A percentile compares a stretch with the other conserved stretches of the same genome.
These are phyloP conservation scores for Barnettozyma sp. DNA, from an alignment of 805 yeast genomes.

Conservation along the genomic window DNA sequence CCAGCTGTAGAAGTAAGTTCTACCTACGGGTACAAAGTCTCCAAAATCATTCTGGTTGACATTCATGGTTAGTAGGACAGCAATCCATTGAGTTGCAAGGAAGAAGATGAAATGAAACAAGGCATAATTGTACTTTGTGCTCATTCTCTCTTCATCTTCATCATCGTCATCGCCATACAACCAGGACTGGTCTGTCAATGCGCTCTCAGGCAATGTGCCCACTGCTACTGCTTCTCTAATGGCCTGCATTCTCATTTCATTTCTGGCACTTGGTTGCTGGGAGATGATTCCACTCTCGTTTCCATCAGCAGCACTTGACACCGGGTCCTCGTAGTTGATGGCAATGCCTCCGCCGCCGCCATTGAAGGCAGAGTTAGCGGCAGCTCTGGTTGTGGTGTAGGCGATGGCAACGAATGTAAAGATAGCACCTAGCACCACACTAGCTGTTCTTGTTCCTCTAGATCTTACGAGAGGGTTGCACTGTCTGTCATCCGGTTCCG, in stretches of 20 bases:
- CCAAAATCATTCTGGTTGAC: conserved; percentile 80
- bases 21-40: conserved; percentile 92
- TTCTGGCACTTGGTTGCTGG: conserved; percentile 46
- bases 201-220: conserved; percentile 92
- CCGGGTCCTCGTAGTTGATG: conserved; percentile 25
- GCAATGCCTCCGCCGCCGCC: conserved; percentile 34
- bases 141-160: conserved; percentile 51
- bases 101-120: conserved; percentile 88
- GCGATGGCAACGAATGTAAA: conserved; percentile 95
- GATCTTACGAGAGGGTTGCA: conserved; percentile 93
- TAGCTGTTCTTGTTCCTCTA: conserved; percentile 81
- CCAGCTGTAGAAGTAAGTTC: conserved; percentile 94
- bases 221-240: conserved; percentile 92
- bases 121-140: conserved; percentile 77
- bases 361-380: conserved; percentile 66
- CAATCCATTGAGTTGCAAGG: conserved; percentile 94
- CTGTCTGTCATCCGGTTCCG: conserved; percentile 89
- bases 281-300: conserved; percentile 30
- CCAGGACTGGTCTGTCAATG: conserved; percentile 67
- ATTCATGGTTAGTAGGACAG: conserved; percentile 86
- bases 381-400: conserved; percentile 95
- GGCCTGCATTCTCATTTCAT: conserved; percentile 80
- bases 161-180: conserved; percentile 37
- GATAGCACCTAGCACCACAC: conserved; percentile 82
- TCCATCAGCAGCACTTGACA: conserved; percentile 10